Conservation (phyloP, 2,329 filamentous ascomycete species). For the Phialophora expanda region DNA sequence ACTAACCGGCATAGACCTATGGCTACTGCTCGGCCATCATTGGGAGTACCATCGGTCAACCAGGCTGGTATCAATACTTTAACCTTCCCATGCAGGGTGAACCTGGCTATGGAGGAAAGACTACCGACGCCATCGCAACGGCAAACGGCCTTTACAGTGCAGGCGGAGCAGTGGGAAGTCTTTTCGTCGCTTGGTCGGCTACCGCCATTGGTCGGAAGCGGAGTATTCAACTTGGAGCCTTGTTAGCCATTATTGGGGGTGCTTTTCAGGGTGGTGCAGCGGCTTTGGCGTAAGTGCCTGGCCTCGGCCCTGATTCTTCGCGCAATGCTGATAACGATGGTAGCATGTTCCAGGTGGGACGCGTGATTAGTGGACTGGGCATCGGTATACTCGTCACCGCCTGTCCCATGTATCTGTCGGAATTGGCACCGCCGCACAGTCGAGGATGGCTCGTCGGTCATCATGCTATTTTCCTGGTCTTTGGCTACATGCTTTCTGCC, state of each 20-base stretch:
- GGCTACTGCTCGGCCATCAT: slow-evolving; percentile 48
- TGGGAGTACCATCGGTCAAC: slow-evolving; percentile 54
- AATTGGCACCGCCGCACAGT: slow-evolving; percentile 32
- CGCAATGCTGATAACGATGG: slow-evolving; percentile 14
- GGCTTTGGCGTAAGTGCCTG: slow-evolving; percentile 21
- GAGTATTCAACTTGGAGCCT: slow-evolving; percentile 44
- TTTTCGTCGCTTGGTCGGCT: slow-evolving; percentile 39
- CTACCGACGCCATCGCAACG: slow-evolving; percentile 52
- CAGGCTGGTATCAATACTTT: slow-evolving; percentile 53
- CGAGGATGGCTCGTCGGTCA: slow-evolving; percentile 37
- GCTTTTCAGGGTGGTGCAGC: slow-evolving; percentile 36
- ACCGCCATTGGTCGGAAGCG: slow-evolving; percentile 48
- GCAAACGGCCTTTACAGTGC: slow-evolving; percentile 54
- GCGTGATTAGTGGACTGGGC: slow-evolving; percentile 35
- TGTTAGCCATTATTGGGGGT: slow-evolving; percentile 33
- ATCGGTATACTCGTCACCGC: slow-evolving; percentile 34
- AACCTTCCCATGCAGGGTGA: slow-evolving; percentile 47
- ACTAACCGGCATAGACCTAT: slow-evolving; percentile 34
- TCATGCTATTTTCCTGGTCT: slow-evolving; percentile 36
- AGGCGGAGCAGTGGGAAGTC: slow-evolving; percentile 47
- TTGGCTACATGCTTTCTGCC: slow-evolving; percentile 35
- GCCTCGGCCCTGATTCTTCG: neutral
- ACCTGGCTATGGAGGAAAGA: slow-evolving; percentile 49
- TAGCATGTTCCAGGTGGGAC: slow-evolving; percentile 36
- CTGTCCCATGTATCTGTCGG: slow-evolving; percentile 34